Evolutionary conservation across 2,329 filamentous ascomycete genomes (phyloP).

Genomic region (Phaeosphaeriaceae sp.): DNA sequence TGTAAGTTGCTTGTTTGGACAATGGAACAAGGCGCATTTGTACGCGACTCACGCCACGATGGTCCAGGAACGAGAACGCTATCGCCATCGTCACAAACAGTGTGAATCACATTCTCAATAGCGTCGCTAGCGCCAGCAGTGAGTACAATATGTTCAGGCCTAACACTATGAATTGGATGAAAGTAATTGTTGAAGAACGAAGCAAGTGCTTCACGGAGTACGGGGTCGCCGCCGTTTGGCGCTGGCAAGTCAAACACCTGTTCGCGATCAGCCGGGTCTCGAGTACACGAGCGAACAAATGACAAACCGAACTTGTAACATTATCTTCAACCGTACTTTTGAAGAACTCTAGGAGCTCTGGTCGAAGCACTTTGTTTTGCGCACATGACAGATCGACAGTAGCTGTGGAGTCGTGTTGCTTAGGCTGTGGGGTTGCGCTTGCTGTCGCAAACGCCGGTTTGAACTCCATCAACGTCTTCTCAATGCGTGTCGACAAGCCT

Average conservation of each 20-base stretch:
- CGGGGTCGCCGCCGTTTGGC: constrained; percentile 23
- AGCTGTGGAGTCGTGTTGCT: constrained; percentile 14
- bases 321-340: constrained; percentile 33
- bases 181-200: constrained; percentile 38
- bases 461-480: neutral
- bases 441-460: too few species aligned
- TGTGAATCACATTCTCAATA: constrained; percentile 33
- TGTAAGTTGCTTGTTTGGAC: too few species aligned
- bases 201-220: constrained; percentile 28
- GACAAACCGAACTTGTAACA: constrained; percentile 23
- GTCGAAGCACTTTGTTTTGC: constrained; percentile 35
- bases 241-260: constrained; percentile 30
- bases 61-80: constrained; percentile 40
- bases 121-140: constrained; percentile 37
- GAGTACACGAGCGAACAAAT: neutral
- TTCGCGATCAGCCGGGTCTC: constrained; percentile 1
- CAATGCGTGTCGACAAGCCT: constrained; percentile 34
- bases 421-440: too few species aligned
- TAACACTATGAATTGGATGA: constrained; percentile 33
- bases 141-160: constrained; percentile 33
- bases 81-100: constrained; percentile 41
- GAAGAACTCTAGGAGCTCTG: constrained; percentile 36
- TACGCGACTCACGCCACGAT: constrained; percentile 33
- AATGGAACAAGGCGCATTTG: constrained; percentile 3
- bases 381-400: constrained; percentile 34